Evolutionary conservation across 306 rosid species (phyloP), one percentile per base, ranked within the genome.

Genomic region (Cucurbita maxima): DNA sequence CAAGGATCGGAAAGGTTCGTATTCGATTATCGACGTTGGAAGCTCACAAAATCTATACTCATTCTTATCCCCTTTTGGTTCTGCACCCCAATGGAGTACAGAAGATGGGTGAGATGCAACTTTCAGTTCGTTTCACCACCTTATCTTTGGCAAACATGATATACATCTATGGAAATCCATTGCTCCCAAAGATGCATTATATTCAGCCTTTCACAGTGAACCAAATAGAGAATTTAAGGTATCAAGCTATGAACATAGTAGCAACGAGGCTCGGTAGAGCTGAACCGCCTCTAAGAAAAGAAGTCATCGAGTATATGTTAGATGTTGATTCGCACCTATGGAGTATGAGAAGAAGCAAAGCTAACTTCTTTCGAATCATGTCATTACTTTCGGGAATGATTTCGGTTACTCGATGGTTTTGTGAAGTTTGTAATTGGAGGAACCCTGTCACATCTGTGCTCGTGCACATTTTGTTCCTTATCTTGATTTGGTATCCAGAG

Each of bases 261-360:
- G 94, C 97, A 1, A 38, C 25, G 22, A 86, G 95, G 82, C 95
- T 94, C 1, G 81, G 96, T 58, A 71, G 99, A 66, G 97, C 99
- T 3, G 97, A 94, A 76, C 99, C 99, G 6, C 92, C 97, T 19
- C 83, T 91, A 1, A 83, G 99, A 63, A 94, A 89, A 76, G 99
- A 94, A 57, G 92, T 88, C 36, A 89, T 94, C 22, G 99, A 94
- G 78, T 94, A 86, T 91, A 94, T 94, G 99, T 61, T 94, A 19
- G 97, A 94, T 73, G 90, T 89, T 19, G 99, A 94, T 80, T 94
- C 99, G 10, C 95, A 89, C 54, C 78, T 90, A 82, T 90, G 99
- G 99, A 94, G 99, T 79, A 91, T 94, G 97, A 87, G 99, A 76
- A 86, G 95, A 80, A 94, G 99, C 91, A 94, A 91, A 81, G 97